Conservation (phyloP, 1,284 basidiomycete species). For the Agaricales sp. region DNA sequence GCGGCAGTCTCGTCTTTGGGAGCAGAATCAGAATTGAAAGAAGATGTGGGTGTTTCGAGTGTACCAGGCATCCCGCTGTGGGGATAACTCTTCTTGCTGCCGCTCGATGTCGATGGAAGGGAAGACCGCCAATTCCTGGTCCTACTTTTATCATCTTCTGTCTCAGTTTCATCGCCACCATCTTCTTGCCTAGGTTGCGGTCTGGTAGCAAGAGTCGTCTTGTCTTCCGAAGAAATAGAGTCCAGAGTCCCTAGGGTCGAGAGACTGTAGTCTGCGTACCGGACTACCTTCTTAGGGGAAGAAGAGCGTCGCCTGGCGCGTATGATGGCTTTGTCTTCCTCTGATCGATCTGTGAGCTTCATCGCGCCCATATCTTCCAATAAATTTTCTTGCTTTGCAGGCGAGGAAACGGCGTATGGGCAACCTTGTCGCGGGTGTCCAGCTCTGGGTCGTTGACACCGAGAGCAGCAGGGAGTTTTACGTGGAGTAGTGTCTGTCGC, state of each 20-base stretch:
- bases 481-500: conserved; percentile 11
- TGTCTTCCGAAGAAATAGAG: no score
- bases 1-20: conserved; percentile 1
- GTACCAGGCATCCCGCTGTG: neutral
- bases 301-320: no score
- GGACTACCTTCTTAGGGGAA: neutral
- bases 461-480: conserved; percentile 21
- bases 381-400: conserved; percentile 9
- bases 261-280: neutral
- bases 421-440: conserved; percentile 27
- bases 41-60: neutral
- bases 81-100: conserved; percentile 15
- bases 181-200: neutral
- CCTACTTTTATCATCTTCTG: neutral
- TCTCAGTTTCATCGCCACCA: neutral
- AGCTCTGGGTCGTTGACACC: conserved; percentile 20
- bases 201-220: no score
- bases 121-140: neutral
- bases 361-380: neutral
- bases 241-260: neutral
- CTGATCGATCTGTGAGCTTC: neutral
- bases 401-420: conserved; percentile 16
- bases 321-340: neutral
- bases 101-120: no score
- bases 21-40: neutral